Base-by-base conservation (phyloP, 148 eudicot species). In the Silene conica region DNA sequence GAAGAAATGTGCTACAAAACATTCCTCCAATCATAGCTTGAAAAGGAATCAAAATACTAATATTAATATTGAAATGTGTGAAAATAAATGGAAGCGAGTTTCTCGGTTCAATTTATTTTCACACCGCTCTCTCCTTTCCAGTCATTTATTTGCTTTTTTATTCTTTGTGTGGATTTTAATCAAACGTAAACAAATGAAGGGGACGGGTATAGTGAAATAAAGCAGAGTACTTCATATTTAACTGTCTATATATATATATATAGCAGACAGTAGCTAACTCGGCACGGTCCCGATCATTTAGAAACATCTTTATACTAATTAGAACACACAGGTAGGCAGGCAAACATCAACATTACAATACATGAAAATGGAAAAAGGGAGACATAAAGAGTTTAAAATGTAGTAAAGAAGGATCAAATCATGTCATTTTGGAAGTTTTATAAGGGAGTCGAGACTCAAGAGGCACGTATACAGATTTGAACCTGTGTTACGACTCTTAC, bases 11-110 rank as follows among this genome's bases (percentile, higher is more conserved):
- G 8, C 28, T 26, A 1, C 6, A 9, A 61, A 45, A 45, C 58
- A 62, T 28, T 59, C 34, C 61, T 60, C 14, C 50, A 38, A 15
- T 61, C 64, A 71, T 63, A 34, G 4, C 26, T n/a, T 72, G 74
- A 12, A 13, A 41, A 12, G 41, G 45, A 19, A 65, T 18, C 6
- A 11, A 65, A 65, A 18, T 65, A 57, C 61, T 1, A 48, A 48
- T 48, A 48, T 14, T 14, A 48, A 48, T 48, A 6, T 48, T 48
- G 54, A 48, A 34, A 34, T 34, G 41, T 34, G 5, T 34, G 5
- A 34, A 34, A 34, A 34, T 34, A 34, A 34, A 34, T 34, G 5
- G 6, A 34, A 34, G 41, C 6, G 41, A 26, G 28, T 26, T 26
- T 15, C 54, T 48, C 54, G 14, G 15, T 9, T 48, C 54, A 48